A percentile compares a stretch with the other conserved stretches of the same genome.
Conservation (phyloP, 2,329 filamentous ascomycete genomes). For the Phaeosphaeria sp. region DNA sequence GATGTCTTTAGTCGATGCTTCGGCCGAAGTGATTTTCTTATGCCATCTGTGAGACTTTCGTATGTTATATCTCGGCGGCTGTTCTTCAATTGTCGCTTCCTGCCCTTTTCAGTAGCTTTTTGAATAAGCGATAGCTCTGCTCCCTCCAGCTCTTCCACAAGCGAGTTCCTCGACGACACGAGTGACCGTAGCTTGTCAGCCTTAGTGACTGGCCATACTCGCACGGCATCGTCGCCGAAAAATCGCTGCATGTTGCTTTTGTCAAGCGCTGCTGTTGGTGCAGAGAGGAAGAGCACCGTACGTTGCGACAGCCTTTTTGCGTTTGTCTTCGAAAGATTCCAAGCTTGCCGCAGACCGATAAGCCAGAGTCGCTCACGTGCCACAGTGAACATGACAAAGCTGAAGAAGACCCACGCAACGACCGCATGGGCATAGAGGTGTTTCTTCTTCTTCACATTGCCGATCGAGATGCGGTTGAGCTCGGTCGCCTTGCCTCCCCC, state of each 20-base stretch:
- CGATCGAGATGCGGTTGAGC: constrained; percentile 79
- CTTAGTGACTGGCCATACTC: constrained; percentile 83
- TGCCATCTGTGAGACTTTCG: constrained; percentile 59
- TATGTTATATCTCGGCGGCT: constrained; percentile 55
- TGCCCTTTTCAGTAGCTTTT: constrained; percentile 74
- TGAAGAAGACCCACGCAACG: constrained; percentile 80
- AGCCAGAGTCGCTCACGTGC: constrained; percentile 89
- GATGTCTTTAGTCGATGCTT: constrained; percentile 44
- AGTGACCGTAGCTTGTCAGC: constrained; percentile 78
- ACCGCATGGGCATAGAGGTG: constrained; percentile 80
- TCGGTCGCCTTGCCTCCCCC: constrained; percentile 70
- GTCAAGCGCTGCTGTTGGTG: constrained; percentile 79
- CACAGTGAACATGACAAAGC: constrained; percentile 87
- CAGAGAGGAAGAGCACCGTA: constrained; percentile 87
- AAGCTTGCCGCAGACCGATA: constrained; percentile 91
- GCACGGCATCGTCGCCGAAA: constrained; percentile 80
- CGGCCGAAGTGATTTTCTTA: constrained; percentile 66
- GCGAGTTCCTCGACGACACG: constrained; percentile 80
- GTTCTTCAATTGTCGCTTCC: constrained; percentile 65
- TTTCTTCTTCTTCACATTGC: constrained; percentile 72
- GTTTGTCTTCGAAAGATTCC: constrained; percentile 84
- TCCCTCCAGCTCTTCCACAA: constrained; percentile 80
- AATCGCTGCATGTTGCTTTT: constrained; percentile 78
- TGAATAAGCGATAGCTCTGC: constrained; percentile 88
- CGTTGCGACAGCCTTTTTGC: constrained; percentile 85